These are phyloP conservation scores for Wakefieldia striispora DNA, from an alignment of 768 basidiomycete species.

Conservation along the genomic window DNA sequence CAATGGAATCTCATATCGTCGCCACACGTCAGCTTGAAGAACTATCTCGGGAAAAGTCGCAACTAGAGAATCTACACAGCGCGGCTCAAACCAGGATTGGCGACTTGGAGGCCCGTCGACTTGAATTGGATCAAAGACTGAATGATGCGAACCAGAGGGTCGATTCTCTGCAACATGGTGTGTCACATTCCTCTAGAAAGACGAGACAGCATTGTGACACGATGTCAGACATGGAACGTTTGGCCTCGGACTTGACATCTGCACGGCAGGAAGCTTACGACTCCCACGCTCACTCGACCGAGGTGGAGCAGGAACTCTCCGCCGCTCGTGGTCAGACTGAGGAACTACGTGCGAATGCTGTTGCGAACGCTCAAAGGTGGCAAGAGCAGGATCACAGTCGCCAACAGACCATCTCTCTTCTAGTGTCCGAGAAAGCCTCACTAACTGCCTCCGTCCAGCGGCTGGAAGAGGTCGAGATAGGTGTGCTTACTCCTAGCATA, in stretches of 20 bases:
- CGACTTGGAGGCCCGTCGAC: conserved; percentile 8
- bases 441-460: conserved; percentile 57
- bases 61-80: conserved; percentile 13
- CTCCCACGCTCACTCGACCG: conserved; percentile 11
- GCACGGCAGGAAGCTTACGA: conserved; percentile 11
- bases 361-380: conserved; percentile 14
- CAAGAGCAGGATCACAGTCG: conserved; percentile 49
- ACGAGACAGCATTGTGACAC: conserved; percentile 27
- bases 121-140: conserved; percentile 13
- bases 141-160: conserved; percentile 4
- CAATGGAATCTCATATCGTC: conserved; percentile 5
- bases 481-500: conserved; percentile 40
- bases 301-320: conserved; percentile 22
- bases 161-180: conserved; percentile 22
- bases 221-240: conserved; percentile 17
- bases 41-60: conserved; percentile 24
- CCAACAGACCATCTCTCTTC: conserved; percentile 70
- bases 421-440: conserved; percentile 71
- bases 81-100: conserved; percentile 16
- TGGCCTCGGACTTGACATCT: conserved; percentile 17
- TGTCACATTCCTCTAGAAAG: conserved; percentile 17
- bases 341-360: conserved; percentile 13
- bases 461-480: conserved; percentile 55
- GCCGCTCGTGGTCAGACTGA: conserved; percentile 19
- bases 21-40: conserved; percentile 16